Conservation (phyloP, 495 filamentous ascomycete species). For the Aspergillus nanangensis region DNA sequence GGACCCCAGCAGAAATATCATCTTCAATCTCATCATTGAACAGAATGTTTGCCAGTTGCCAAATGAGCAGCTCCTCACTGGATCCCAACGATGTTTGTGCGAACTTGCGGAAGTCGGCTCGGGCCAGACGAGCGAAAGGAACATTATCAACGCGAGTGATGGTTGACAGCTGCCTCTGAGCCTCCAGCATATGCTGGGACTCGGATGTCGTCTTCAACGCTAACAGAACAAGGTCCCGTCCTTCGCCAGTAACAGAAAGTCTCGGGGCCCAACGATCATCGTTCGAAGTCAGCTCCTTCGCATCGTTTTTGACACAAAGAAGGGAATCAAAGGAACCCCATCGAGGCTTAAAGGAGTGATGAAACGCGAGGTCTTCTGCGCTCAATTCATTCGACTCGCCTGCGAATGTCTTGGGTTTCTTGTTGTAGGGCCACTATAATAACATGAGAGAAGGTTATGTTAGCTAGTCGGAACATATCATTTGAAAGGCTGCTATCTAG, state of each 20-base stretch:
- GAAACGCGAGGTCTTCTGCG: slow-evolving; percentile 53
- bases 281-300: slow-evolving; percentile 17
- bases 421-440: slow-evolving; percentile 82
- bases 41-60: slow-evolving; percentile 71
- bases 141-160: slow-evolving; percentile 33
- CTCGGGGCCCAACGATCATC: slow-evolving; percentile 28
- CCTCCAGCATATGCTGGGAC: slow-evolving; percentile 31
- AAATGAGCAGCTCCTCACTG: slow-evolving; percentile 35
- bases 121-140: slow-evolving; percentile 33
- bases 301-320: slow-evolving; percentile 51
- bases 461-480: slow-evolving; percentile 38
- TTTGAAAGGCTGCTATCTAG: no score
- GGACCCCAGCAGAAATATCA: slow-evolving; percentile 40
- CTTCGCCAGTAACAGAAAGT: slow-evolving; percentile 35
- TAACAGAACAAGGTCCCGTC: slow-evolving; percentile 30
- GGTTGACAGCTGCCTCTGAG: slow-evolving; percentile 31
- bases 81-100: slow-evolving; percentile 23
- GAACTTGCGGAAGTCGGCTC: slow-evolving; percentile 32
- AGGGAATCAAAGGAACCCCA: slow-evolving; percentile 75
- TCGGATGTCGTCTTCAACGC: slow-evolving; percentile 18
- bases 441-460: no score
- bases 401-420: slow-evolving; percentile 60
- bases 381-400: slow-evolving; percentile 55
- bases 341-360: slow-evolving; percentile 65
- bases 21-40: slow-evolving; percentile 65